These are phyloP conservation scores for Solanum peruvianum DNA, from an alignment of 257 asterid species.

Conservation along the genomic window DNA sequence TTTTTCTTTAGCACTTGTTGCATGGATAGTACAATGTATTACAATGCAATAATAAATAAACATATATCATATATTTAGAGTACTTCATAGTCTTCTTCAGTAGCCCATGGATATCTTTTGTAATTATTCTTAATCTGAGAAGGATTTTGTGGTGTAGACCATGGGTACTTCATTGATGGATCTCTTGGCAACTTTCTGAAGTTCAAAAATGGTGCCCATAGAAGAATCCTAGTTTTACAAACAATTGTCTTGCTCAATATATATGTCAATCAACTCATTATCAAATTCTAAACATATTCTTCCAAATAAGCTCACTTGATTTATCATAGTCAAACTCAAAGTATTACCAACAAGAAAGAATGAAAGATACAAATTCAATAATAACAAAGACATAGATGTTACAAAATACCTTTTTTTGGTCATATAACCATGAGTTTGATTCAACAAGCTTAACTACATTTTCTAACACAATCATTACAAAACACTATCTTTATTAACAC, in stretches of 20 bases:
- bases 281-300: neutral
- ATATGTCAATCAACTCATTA: neutral
- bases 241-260: neutral
- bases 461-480: neutral
- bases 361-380: neutral
- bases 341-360: neutral
- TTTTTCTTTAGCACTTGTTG: neutral
- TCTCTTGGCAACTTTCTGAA: constrained; percentile 76
- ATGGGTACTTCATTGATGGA: constrained; percentile 75
- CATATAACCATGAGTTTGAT: neutral
- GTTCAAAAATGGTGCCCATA: constrained; percentile 90
- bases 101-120: constrained; percentile 66
- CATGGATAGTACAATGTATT: neutral
- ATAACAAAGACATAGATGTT: neutral
- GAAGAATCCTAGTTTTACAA: constrained; percentile 28
- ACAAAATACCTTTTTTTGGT: neutral
- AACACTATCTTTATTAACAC: neutral
- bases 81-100: constrained; percentile 59
- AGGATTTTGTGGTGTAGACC: constrained; percentile 62
- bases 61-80: neutral
- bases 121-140: constrained; percentile 38
- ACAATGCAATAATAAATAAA: neutral
- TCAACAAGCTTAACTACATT: neutral
- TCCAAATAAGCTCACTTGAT: neutral
- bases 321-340: neutral